Percentiles rank a stretch among this genome's conserved stretches.
phyloP scores from a whole-genome alignment of 2,329 filamentous ascomycete genomes.

The Cercospora berteroae region DNA sequence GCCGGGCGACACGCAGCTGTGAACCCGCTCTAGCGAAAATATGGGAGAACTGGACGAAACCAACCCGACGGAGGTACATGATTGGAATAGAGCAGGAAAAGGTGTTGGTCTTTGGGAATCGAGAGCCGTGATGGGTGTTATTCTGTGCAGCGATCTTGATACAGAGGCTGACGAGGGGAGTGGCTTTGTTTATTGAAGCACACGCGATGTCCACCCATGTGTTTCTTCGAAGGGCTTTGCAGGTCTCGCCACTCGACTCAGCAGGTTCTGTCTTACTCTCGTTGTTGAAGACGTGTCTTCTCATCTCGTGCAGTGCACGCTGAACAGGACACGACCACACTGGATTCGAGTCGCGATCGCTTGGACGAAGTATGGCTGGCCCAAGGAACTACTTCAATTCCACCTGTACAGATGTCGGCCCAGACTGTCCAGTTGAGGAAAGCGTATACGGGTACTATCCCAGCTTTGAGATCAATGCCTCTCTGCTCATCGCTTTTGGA shows the following conservation, averaged over 20 bases:
- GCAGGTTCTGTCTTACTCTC: neutral
- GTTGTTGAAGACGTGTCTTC: neutral
- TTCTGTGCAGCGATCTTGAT: neutral
- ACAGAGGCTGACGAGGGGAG: neutral
- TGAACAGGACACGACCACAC: neutral
- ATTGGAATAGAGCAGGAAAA: neutral
- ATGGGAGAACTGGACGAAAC: neutral
- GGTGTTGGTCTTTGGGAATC: neutral
- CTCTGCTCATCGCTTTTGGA: neutral
- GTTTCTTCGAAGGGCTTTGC: neutral
- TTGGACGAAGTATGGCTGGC: constrained; percentile 6
- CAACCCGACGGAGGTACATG: neutral
- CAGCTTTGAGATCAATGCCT: neutral
- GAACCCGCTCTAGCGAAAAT: neutral
- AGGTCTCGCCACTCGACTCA: neutral
- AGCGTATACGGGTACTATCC: constrained; percentile 9
- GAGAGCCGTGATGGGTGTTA: neutral
- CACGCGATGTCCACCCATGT: neutral
- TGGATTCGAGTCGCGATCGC: neutral
- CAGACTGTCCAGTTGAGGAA: constrained; percentile 4
- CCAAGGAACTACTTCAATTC: neutral
- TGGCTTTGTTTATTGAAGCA: neutral
- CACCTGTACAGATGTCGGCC: constrained; percentile 3
- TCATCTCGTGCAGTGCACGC: neutral
- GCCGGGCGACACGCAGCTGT: neutral